Conservation (phyloP, 441 rosid genomes). For the Pelargonium citronellum region DNA sequence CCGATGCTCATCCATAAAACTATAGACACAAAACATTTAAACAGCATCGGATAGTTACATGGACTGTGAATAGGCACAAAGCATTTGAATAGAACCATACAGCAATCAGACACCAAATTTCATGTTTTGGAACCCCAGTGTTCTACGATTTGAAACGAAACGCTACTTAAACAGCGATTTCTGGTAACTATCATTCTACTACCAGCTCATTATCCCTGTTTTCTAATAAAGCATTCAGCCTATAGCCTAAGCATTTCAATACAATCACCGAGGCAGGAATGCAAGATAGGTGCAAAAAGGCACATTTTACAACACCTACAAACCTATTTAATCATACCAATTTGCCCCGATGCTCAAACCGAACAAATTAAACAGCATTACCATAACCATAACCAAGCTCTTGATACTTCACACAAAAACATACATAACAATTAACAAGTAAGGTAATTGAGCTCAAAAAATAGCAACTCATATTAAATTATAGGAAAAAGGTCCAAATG, state of each 20-base stretch:
- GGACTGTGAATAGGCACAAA: too few species aligned
- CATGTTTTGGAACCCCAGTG: too few species aligned
- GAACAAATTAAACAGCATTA: neutral
- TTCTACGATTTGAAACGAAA: too few species aligned
- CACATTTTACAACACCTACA: too few species aligned
- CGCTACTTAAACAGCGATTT: too few species aligned
- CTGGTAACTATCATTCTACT: neutral
- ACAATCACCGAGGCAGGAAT: neutral
- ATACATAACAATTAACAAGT: neutral
- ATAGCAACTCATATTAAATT: neutral
- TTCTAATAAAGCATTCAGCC: neutral
- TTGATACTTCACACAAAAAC: neutral
- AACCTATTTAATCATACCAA: too few species aligned
- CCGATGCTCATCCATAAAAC: too few species aligned
- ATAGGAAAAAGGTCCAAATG: neutral
- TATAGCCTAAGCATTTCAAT: neutral
- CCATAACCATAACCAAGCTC: neutral
- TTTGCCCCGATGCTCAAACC: neutral
- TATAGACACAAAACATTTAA: too few species aligned
- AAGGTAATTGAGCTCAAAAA: neutral
- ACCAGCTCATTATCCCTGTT: neutral
- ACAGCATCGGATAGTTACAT: too few species aligned
- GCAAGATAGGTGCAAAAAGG: too few species aligned
- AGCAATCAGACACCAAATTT: too few species aligned
- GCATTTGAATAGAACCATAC: too few species aligned